Evolutionary conservation across 148 eudicot genomes (phyloP).

Genomic region (Chenopodium suecicum): DNA sequence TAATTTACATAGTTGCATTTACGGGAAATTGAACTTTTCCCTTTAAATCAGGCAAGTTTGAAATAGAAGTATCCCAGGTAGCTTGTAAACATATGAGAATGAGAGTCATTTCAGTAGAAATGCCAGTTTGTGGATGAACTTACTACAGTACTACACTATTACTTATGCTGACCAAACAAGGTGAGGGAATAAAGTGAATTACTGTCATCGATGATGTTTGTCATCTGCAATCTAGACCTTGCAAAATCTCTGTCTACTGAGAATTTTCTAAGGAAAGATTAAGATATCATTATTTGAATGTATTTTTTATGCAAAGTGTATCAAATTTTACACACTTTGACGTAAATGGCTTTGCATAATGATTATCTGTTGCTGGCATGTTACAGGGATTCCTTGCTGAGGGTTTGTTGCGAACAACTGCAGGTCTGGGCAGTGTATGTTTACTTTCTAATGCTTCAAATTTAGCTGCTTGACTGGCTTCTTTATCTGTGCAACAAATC

Average conservation of each 20-base stretch:
- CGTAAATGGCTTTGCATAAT: background rate
- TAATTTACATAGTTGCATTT: background rate
- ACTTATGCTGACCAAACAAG: background rate
- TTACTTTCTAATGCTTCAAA: background rate
- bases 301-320: background rate
- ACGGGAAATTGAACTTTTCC: background rate
- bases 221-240: background rate
- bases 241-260: background rate
- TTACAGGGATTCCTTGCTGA: constrained; percentile 92
- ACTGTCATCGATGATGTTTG: background rate
- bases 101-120: background rate
- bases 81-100: background rate
- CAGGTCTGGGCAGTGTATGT: constrained; percentile 98
- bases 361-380: constrained; percentile 19
- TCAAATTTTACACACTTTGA: background rate
- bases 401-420: constrained; percentile 89
- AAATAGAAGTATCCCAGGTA: no score
- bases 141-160: background rate
- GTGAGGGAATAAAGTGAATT: background rate
- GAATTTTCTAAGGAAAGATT: no score
- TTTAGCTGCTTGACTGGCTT: background rate
- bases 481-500: background rate
- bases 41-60: no score
- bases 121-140: background rate
- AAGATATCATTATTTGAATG: no score